Conservation (phyloP, 176 grass and related monocot genomes). For the Metroxylon sagu region DNA sequence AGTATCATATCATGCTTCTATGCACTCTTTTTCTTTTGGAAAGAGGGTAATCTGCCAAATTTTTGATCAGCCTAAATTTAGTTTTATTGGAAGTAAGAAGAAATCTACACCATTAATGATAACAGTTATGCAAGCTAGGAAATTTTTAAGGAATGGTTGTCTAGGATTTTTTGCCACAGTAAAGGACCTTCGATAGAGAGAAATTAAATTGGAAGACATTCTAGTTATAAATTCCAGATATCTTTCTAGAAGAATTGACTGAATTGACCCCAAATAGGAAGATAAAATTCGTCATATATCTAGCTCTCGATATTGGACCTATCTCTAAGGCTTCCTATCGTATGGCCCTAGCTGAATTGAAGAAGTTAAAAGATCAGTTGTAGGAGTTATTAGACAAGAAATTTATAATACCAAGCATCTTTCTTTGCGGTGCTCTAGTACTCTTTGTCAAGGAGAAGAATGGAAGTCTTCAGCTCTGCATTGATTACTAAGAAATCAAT, state of each 20-base stretch:
- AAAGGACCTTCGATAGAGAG: neutral
- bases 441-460: neutral
- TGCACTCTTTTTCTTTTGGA: too few relatives aligned
- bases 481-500: neutral
- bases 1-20: too few relatives aligned
- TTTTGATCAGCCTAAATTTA: too few relatives aligned
- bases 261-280: too few relatives aligned
- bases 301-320: neutral
- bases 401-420: neutral
- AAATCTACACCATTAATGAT: neutral
- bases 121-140: neutral
- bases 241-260: neutral
- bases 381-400: neutral
- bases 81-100: too few relatives aligned
- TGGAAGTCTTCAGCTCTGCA: neutral
- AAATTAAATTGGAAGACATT: neutral
- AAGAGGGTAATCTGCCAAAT: too few relatives aligned
- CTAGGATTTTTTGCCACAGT: neutral
- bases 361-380: neutral
- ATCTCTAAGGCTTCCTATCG: neutral
- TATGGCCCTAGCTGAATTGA: neutral
- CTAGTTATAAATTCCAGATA: neutral
- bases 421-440: neutral
- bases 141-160: neutral
- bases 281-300: neutral